Evolutionary conservation across 495 filamentous ascomycete genomes (phyloP).

Genomic region (Xanthoparmelia taractica): DNA sequence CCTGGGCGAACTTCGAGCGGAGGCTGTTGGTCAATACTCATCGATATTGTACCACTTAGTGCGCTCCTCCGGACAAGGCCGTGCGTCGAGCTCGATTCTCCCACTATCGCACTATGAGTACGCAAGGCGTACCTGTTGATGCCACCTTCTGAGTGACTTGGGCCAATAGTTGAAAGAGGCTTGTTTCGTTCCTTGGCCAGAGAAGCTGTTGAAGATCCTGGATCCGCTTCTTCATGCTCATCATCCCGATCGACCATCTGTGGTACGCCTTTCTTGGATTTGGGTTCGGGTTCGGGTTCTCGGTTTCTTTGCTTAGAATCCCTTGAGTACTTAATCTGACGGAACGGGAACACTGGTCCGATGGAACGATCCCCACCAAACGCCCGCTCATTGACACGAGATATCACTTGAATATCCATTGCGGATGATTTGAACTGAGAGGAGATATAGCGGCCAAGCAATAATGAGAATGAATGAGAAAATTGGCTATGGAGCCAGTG

Average conservation of each 20-base stretch:
- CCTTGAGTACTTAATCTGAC: not conserved
- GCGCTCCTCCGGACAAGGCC: not conserved
- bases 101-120: not conserved
- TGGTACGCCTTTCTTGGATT: not conserved
- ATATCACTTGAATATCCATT: constrained; percentile 6
- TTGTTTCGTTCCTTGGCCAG: not conserved
- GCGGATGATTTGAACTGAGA: not conserved
- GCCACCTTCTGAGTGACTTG: not conserved
- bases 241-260: constrained; percentile 9
- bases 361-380: not conserved
- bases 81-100: not conserved
- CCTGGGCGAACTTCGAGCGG: constrained; percentile 12
- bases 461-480: constrained; percentile 4
- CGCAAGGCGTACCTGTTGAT: not conserved
- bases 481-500: not conserved
- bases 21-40: constrained; percentile 15
- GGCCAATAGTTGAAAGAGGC: not conserved
- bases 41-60: not conserved
- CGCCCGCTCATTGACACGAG: not conserved
- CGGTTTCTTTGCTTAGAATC: not conserved
- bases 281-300: not conserved
- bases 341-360: not conserved
- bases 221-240: not conserved
- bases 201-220: not conserved
- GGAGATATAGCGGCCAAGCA: not conserved